Evolutionary conservation across 2,329 filamentous ascomycete genomes (phyloP).

Genomic region (Cytospora piceae): DNA sequence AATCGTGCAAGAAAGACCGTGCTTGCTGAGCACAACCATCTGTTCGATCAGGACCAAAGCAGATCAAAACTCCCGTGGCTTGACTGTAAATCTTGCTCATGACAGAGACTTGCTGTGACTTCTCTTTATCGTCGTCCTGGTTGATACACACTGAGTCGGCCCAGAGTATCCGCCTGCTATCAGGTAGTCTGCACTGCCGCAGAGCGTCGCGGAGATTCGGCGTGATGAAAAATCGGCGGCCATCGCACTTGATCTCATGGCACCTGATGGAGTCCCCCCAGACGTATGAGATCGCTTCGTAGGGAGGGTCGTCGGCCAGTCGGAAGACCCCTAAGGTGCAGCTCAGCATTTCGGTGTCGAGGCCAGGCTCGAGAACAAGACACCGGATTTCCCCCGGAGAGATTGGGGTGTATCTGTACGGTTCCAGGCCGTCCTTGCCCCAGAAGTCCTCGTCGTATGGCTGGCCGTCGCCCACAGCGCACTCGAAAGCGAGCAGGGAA

Average conservation of each 20-base stretch:
- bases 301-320: neutral
- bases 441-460: neutral
- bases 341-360: neutral
- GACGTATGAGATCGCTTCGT: slow-evolving; percentile 16
- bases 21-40: neutral
- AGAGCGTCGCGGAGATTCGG: neutral
- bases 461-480: neutral
- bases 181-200: neutral
- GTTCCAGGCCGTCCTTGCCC: neutral
- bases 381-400: neutral
- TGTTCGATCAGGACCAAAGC: neutral
- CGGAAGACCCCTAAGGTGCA: neutral
- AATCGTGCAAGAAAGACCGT: neutral
- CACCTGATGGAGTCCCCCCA: neutral
- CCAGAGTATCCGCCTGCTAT: neutral
- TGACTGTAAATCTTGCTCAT: slow-evolving; percentile 6
- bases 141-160: slow-evolving; percentile 11
- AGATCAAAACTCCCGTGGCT: neutral
- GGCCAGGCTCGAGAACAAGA: neutral
- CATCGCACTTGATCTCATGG: neutral
- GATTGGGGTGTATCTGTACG: neutral
- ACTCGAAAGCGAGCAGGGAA: neutral
- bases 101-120: neutral
- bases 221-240: slow-evolving; percentile 5
- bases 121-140: slow-evolving; percentile 1